phyloP scores from a whole-genome alignment of 2,329 filamentous ascomycete genomes.

The Aphanoascus verrucosus region DNA sequence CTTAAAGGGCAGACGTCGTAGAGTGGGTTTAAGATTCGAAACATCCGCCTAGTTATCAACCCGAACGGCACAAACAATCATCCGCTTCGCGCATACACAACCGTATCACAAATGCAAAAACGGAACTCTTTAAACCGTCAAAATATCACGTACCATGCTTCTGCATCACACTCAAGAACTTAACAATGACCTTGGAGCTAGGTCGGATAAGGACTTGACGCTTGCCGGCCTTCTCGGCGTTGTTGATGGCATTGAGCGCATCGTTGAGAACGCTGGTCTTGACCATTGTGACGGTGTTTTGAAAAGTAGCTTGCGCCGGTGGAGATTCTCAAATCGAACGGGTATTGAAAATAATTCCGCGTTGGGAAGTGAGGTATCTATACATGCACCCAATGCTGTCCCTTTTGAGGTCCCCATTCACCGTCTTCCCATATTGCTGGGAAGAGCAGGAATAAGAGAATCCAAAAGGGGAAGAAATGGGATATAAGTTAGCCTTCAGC shows the following conservation, averaged over 20 bases:
- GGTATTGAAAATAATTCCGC: constrained; percentile 12
- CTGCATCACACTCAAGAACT: constrained; percentile 99
- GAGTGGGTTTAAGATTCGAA: constrained; percentile 49
- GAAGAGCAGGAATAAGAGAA: background rate
- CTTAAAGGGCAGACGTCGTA: constrained; percentile 99
- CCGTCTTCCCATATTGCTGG: background rate
- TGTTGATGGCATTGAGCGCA: constrained; percentile 99
- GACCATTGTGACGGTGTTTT: constrained; percentile 76
- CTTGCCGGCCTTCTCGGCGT: constrained; percentile 99
- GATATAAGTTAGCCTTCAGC: constrained; percentile 49
- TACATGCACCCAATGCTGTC: background rate
- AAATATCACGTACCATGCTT: constrained; percentile 73
- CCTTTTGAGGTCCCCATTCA: constrained; percentile 3
- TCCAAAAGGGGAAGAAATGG: constrained; percentile 13
- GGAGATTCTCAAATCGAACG: constrained; percentile 44
- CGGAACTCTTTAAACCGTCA: constrained; percentile 10
- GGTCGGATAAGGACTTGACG: constrained; percentile 97
- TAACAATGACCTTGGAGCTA: constrained; percentile 98
- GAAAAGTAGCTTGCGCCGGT: constrained; percentile 25
- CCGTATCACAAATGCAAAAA: background rate
- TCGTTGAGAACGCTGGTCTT: constrained; percentile 99
- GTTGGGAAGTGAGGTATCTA: constrained; percentile 50
- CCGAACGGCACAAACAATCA: constrained; percentile 50
- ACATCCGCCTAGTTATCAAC: constrained; percentile 99
- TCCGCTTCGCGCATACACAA: background rate